Conservation (phyloP, 768 basidiomycete genomes). For the Tylopilus balloui region DNA sequence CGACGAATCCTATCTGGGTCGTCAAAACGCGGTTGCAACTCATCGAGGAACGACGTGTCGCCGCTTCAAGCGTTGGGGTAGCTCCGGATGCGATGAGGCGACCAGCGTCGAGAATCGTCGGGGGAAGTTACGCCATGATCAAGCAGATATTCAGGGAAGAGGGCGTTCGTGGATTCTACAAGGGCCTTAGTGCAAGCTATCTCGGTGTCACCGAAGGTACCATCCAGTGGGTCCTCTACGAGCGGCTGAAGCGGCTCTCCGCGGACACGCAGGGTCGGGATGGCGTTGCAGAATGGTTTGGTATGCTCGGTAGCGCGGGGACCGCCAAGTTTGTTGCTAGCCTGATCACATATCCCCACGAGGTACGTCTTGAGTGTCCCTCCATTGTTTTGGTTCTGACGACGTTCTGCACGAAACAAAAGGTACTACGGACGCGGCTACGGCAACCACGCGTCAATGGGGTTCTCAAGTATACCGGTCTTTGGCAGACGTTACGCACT, state of each 20-base stretch:
- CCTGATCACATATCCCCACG: constrained; percentile 96
- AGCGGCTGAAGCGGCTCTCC: constrained; percentile 76
- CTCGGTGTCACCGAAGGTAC: constrained; percentile 94
- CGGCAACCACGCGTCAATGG: constrained; percentile 83
- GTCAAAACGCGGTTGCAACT: constrained; percentile 96
- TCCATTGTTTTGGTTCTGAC: not conserved
- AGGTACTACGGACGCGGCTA: constrained; percentile 90
- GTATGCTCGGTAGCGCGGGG: constrained; percentile 87
- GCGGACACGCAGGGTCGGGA: constrained; percentile 51
- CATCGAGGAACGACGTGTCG: constrained; percentile 29
- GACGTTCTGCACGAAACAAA: not conserved
- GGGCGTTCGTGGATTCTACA: constrained; percentile 87
- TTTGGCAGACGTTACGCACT: constrained; percentile 77
- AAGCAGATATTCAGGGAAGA: constrained; percentile 74
- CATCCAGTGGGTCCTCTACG: constrained; percentile 97
- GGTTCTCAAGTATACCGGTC: constrained; percentile 77
- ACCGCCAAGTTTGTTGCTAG: constrained; percentile 92
- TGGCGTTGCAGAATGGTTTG: constrained; percentile 61
- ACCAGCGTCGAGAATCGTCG: constrained; percentile 33
- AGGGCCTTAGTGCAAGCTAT: constrained; percentile 91
- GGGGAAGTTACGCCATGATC: constrained; percentile 59
- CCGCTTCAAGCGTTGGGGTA: not conserved
- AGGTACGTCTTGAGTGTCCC: constrained; percentile 48
- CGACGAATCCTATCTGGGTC: constrained; percentile 99
- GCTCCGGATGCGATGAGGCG: constrained; percentile 4